These are phyloP conservation scores for Tylopilus balloui DNA, from an alignment of 768 basidiomycete species.

Conservation along the genomic window DNA sequence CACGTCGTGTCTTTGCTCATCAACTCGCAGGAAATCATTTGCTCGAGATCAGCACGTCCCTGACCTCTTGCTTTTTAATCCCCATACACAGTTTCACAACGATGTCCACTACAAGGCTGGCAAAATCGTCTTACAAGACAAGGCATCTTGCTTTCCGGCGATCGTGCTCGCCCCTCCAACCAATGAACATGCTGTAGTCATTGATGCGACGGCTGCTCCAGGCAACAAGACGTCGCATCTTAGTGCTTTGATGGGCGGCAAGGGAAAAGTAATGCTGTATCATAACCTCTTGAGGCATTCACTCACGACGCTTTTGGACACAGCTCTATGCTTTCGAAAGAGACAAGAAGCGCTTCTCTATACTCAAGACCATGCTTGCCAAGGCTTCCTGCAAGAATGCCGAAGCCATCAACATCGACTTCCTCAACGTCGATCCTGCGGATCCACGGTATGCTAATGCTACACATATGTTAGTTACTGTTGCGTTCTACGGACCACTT, in stretches of 20 bases:
- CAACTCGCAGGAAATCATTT: slow-evolving; percentile 52
- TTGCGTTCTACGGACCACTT: not conserved
- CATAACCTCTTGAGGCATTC: not conserved
- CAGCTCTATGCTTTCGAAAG: slow-evolving; percentile 88
- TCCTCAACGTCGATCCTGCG: slow-evolving; percentile 69
- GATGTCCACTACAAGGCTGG: slow-evolving; percentile 71
- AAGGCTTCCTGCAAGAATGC: slow-evolving; percentile 83
- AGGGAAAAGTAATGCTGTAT: slow-evolving; percentile 59
- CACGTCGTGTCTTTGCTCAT: not conserved
- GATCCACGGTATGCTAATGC: slow-evolving; percentile 58
- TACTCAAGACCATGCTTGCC: slow-evolving; percentile 80
- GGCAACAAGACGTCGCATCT: slow-evolving; percentile 98
- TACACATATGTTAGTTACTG: slow-evolving; percentile 76
- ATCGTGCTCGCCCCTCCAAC: slow-evolving; percentile 73
- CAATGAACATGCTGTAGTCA: slow-evolving; percentile 50
- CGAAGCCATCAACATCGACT: slow-evolving; percentile 72
- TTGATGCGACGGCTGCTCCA: slow-evolving; percentile 95
- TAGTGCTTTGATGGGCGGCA: slow-evolving; percentile 79
- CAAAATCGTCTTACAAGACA: slow-evolving; percentile 91
- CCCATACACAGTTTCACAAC: slow-evolving; percentile 59
- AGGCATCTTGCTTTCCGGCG: slow-evolving; percentile 96
- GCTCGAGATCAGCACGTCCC: slow-evolving; percentile 75
- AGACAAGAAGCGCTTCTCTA: slow-evolving; percentile 75
- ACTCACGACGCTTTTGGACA: slow-evolving; percentile 1
- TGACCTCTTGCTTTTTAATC: slow-evolving; percentile 74